Conservation (phyloP, 768 basidiomycete species). For the Podaxis sp. region DNA sequence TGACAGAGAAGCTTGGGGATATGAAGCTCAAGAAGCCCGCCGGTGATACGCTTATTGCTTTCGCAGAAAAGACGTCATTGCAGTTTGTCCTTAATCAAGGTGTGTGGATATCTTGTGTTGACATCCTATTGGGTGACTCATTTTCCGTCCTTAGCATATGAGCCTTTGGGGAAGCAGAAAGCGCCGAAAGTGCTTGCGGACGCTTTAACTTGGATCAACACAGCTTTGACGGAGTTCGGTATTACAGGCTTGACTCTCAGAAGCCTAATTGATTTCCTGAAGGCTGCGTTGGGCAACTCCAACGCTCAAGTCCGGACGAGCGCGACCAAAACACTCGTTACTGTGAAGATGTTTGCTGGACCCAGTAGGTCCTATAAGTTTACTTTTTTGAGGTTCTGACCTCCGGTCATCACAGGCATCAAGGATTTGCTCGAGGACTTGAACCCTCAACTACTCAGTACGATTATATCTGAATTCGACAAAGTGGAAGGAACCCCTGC, state of each 20-base stretch:
- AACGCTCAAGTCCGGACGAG: constrained; percentile 92
- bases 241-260: constrained; percentile 82
- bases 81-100: constrained; percentile 95
- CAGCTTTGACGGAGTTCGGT: constrained; percentile 86
- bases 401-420: constrained; percentile 53
- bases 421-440: constrained; percentile 91
- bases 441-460: constrained; percentile 88
- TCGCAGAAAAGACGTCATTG: constrained; percentile 90
- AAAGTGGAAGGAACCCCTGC: constrained; percentile 78
- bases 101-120: constrained; percentile 29
- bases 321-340: constrained; percentile 91
- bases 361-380: constrained; percentile 46
- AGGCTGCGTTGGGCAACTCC: constrained; percentile 83
- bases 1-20: constrained; percentile 95
- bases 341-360: constrained; percentile 89
- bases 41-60: constrained; percentile 77
- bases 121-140: background rate
- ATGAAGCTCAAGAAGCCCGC: constrained; percentile 96
- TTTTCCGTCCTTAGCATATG: constrained; percentile 63
- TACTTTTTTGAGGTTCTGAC: too few species aligned
- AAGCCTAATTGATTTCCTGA: constrained; percentile 87
- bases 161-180: constrained; percentile 91
- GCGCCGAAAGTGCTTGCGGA: constrained; percentile 97
- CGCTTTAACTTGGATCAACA: constrained; percentile 84
- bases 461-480: constrained; percentile 90